Conservation (phyloP, 352 stramenopile genomes). For the Phytophthora megakarya region DNA sequence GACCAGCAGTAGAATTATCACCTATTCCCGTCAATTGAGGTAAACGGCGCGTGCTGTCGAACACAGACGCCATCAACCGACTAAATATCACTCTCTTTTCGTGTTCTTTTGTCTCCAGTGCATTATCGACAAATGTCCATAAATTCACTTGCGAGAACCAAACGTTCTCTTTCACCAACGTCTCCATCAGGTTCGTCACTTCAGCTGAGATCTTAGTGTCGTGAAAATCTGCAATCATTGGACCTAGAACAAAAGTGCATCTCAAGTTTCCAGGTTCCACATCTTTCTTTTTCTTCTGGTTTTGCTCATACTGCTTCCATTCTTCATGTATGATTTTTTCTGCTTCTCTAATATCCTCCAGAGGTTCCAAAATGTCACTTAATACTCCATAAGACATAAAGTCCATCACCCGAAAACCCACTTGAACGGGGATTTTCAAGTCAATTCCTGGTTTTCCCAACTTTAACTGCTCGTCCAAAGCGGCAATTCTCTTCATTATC, state of each 20-base stretch:
- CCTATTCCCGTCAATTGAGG: neutral
- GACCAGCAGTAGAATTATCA: neutral
- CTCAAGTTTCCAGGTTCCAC: slow-evolving; percentile 3
- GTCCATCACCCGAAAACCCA: slow-evolving; percentile 8
- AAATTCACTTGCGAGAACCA: slow-evolving; percentile 17
- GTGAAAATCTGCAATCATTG: slow-evolving; percentile 19
- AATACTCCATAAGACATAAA: slow-evolving; percentile 3
- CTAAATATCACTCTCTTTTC: slow-evolving; percentile 1
- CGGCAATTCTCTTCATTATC: slow-evolving; percentile 12
- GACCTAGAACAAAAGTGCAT: slow-evolving; percentile 25
- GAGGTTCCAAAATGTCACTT: neutral
- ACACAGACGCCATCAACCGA: slow-evolving; percentile 9
- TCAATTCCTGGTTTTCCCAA: slow-evolving; percentile 6
- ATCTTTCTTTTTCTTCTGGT: neutral
- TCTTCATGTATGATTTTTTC: slow-evolving; percentile 8
- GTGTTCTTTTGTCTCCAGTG: neutral
- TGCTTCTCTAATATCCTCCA: slow-evolving; percentile 1
- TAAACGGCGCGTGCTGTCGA: neutral
- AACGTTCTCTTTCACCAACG: slow-evolving; percentile 1
- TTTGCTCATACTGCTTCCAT: slow-evolving; percentile 3
- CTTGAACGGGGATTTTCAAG: slow-evolving; percentile 13
- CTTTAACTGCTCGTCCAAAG: neutral
- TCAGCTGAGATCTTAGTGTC: neutral
- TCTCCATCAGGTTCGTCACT: neutral
- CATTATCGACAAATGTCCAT: neutral